Evolutionary conservation across 768 basidiomycete genomes (phyloP), one percentile per base, ranked within the genome.

Genomic region (Amanita rimosa): DNA sequence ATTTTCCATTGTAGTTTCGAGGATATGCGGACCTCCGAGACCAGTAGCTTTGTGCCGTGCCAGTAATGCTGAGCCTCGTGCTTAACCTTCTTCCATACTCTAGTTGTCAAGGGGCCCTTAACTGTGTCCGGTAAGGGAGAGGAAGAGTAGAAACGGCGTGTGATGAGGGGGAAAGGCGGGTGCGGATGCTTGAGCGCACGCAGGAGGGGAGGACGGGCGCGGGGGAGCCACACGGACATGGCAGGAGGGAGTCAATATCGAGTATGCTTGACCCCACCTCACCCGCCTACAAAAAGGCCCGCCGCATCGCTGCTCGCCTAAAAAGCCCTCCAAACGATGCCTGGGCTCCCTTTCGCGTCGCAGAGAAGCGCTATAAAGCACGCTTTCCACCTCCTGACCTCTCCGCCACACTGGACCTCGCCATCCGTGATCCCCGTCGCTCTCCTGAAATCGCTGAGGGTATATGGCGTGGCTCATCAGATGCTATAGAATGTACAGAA

Each of bases 1-100:
- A 98, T 81, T 69, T 94, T 91, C 80, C 85, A 88, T 58, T 93
- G 86, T 37, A 99, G 72, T 52, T 93, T 74, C 3, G 75, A 69
- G 19, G 89, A 91, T 54, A 98, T 97, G 54, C 86, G 81, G 47
- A 96, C 87, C 68, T 98, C 96, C 21, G 91, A 88, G 13, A 89
- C 92, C 42, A 99, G 74, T 4, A 99, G 79, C 62, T 96, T 96
- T 1, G 89, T 77, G 9, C 96, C 95, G 54, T 93, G 84, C 94
- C 94, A 98, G 64, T 98, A 99, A 64, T 99, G 95, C 51, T 79
- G 76, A 0, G 84, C 92, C 65, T 97, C 96, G 58, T 97, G 89
- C 69, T 97, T 99, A 53, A 97, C 82, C 57, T 82, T 87, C 56
- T 85, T 85, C 95, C 95, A 97, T 6, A 77, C 76, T 34, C 93